These are phyloP conservation scores for Aspergillus sp. DNA, from an alignment of 2,329 filamentous ascomycete species.

Conservation along the genomic window DNA sequence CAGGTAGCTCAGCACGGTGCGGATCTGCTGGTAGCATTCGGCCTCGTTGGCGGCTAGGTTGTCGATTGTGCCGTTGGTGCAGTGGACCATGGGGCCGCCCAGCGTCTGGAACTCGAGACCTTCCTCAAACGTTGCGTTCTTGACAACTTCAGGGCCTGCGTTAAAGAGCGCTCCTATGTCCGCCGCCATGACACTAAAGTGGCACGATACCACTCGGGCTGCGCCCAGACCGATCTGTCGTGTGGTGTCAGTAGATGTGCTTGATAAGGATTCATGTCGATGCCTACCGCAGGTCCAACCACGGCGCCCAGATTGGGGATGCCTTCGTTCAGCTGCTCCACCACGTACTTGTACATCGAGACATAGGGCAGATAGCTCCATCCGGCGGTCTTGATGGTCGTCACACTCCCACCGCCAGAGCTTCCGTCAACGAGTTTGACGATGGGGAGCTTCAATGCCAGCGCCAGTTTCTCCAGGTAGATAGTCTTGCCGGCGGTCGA, in stretches of 20 bases:
- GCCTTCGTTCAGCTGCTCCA: slow-evolving; percentile 59
- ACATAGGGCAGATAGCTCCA: slow-evolving; percentile 62
- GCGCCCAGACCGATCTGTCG: slow-evolving; percentile 59
- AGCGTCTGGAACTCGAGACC: slow-evolving; percentile 57
- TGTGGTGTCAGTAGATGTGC: neutral
- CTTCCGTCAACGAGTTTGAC: slow-evolving; percentile 64
- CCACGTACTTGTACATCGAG: slow-evolving; percentile 51
- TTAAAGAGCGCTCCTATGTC: slow-evolving; percentile 63
- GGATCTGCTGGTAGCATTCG: slow-evolving; percentile 61
- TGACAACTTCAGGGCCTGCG: slow-evolving; percentile 62
- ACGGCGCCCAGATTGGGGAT: slow-evolving; percentile 65
- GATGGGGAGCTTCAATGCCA: slow-evolving; percentile 57
- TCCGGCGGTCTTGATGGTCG: slow-evolving; percentile 54
- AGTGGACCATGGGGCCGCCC: slow-evolving; percentile 60
- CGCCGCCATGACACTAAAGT: slow-evolving; percentile 65
- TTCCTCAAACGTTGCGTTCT: slow-evolving; percentile 63
- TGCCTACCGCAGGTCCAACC: slow-evolving; percentile 54
- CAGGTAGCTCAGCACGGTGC: slow-evolving; percentile 56
- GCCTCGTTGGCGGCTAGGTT: slow-evolving; percentile 60
- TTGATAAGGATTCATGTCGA: neutral
- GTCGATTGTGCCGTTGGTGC: slow-evolving; percentile 65
- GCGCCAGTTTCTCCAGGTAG: slow-evolving; percentile 61
- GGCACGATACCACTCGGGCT: slow-evolving; percentile 59
- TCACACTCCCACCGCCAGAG: slow-evolving; percentile 62
- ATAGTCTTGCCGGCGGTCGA: slow-evolving; percentile 57